These are phyloP conservation scores for Berberis vulgaris DNA, from an alignment of 164 flowering plant genomes.

Conservation along the genomic window DNA sequence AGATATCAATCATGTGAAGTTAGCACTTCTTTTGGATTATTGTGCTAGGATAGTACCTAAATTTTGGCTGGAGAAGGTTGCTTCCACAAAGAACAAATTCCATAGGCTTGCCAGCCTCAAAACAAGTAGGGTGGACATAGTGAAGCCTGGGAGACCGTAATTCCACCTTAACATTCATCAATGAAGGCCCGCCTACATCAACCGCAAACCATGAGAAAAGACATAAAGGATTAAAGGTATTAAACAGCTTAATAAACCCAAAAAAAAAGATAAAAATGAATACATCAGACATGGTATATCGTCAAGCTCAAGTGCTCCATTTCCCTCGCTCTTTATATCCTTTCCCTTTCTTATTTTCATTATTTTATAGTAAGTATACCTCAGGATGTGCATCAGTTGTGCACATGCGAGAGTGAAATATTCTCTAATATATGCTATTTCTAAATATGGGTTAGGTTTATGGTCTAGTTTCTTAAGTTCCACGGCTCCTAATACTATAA, in stretches of 20 bases:
- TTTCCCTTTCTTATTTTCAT: no score
- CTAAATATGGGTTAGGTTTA: no score
- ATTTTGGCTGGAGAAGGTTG: conserved; percentile 61
- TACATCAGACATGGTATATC: background rate
- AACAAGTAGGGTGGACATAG: conserved; percentile 71
- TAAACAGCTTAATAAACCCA: background rate
- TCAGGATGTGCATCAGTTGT: no score
- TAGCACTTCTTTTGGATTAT: background rate
- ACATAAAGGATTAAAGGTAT: background rate
- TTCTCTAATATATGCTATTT: no score
- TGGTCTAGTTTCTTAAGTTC: no score
- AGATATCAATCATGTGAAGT: background rate
- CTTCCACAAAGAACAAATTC: conserved; percentile 85
- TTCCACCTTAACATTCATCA: conserved; percentile 34
- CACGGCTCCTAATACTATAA: no score
- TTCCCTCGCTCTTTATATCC: no score
- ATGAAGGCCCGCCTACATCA: conserved; percentile 49
- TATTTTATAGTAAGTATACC: no score
- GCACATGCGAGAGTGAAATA: no score
- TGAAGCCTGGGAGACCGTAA: conserved; percentile 64
- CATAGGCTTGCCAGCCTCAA: conserved; percentile 91
- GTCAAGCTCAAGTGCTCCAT: background rate
- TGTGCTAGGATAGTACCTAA: conserved; percentile 38
- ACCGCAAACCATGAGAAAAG: conserved; percentile 5
- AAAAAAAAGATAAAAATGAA: conserved; percentile 3